Evolutionary conservation across 2,329 filamentous ascomycete species (phyloP).

Genomic region (Trichoderma sp.): DNA sequence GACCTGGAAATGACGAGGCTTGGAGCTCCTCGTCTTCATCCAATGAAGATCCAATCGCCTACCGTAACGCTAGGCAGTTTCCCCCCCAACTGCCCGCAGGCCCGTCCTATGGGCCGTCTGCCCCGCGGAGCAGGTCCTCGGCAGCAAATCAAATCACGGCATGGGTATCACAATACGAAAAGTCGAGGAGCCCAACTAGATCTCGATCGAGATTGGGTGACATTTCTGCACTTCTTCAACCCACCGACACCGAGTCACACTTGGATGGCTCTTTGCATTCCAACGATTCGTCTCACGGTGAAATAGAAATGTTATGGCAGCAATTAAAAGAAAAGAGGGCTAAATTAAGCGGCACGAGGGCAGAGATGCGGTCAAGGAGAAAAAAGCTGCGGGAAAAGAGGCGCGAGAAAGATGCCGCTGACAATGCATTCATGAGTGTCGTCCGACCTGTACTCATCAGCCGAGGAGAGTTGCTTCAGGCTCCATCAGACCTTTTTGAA

Average conservation of each 20-base stretch:
- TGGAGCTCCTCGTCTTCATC: slow-evolving; percentile 28
- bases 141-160: slow-evolving; percentile 34
- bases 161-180: slow-evolving; percentile 35
- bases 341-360: slow-evolving; percentile 28
- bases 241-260: slow-evolving; percentile 18
- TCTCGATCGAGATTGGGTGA: slow-evolving; percentile 16
- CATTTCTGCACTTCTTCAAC: slow-evolving; percentile 1
- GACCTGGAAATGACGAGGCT: slow-evolving; percentile 23
- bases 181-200: slow-evolving; percentile 26
- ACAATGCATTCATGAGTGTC: slow-evolving; percentile 41
- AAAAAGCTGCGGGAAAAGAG: slow-evolving; percentile 33
- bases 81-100: slow-evolving; percentile 34
- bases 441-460: slow-evolving; percentile 37
- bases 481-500: slow-evolving; percentile 28
- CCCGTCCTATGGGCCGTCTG: slow-evolving; percentile 23
- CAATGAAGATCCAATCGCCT: slow-evolving; percentile 30
- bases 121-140: slow-evolving; percentile 27
- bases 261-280: slow-evolving; percentile 23
- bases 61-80: slow-evolving; percentile 32
- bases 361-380: slow-evolving; percentile 33
- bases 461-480: slow-evolving; percentile 23
- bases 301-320: slow-evolving; percentile 36
- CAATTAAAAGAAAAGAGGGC: slow-evolving; percentile 35
- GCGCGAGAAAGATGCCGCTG: slow-evolving; percentile 34
- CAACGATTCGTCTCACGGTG: slow-evolving; percentile 28